Percentiles rank a stretch among this genome's conserved stretches.
Conservation (phyloP, 768 basidiomycete species). For the Piloderma croceum region DNA sequence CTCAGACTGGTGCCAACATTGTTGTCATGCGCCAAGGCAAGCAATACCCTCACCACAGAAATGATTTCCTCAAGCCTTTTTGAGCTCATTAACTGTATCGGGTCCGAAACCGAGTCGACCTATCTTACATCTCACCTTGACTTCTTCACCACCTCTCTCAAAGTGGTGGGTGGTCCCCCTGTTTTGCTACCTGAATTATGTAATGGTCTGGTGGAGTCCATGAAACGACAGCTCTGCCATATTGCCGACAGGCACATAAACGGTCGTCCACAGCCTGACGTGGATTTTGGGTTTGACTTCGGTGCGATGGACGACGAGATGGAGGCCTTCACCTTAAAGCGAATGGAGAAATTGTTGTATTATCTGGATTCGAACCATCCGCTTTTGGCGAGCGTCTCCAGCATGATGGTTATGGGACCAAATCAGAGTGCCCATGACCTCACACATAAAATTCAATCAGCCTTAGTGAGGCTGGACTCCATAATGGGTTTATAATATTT, state of each 20-base stretch:
- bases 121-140: conserved; percentile 76
- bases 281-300: conserved; percentile 42
- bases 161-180: conserved; percentile 50
- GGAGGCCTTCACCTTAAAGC: conserved; percentile 77
- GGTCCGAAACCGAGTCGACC: conserved; percentile 64
- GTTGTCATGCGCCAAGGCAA: conserved; percentile 59
- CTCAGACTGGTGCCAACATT: conserved; percentile 68
- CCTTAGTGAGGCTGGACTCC: no score
- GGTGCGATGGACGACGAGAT: conserved; percentile 75
- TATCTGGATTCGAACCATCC: conserved; percentile 55
- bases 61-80: conserved; percentile 67
- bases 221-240: conserved; percentile 61
- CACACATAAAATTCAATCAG: no score
- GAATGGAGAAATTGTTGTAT: conserved; percentile 62
- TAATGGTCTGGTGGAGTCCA: conserved; percentile 56
- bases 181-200: conserved; percentile 50
- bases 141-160: conserved; percentile 56
- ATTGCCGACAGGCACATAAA: conserved; percentile 65
- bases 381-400: conserved; percentile 63
- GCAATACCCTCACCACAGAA: conserved; percentile 55
- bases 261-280: conserved; percentile 36
- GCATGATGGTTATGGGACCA: conserved; percentile 66
- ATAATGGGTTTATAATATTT: no score
- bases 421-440: conserved; percentile 45
- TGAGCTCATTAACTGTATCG: conserved; percentile 58